Conservation (phyloP, 2,329 filamentous ascomycete genomes). For the Venturia pyrina region DNA sequence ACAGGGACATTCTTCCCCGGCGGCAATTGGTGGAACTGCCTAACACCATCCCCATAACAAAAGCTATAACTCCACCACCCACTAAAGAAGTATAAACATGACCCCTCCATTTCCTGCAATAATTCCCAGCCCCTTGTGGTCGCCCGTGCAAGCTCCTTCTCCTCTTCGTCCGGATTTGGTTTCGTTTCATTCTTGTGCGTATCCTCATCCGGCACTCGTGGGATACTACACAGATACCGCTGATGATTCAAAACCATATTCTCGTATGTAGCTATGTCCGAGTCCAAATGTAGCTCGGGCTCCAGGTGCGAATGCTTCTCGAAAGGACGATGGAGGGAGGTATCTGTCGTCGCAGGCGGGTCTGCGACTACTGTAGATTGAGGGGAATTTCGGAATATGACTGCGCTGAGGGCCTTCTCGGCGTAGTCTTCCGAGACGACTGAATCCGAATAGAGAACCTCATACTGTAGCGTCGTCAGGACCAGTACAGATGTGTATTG, state of each 20-base stretch:
- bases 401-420: constrained; percentile 42
- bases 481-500: not conserved
- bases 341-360: constrained; percentile 17
- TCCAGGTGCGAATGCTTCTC: constrained; percentile 7
- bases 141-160: constrained; percentile 68
- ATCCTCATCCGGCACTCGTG: constrained; percentile 27
- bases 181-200: constrained; percentile 43
- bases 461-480: constrained; percentile 49
- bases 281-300: constrained; percentile 14
- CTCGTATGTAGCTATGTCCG: constrained; percentile 47
- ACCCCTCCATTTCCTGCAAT: constrained; percentile 63
- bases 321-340: constrained; percentile 10
- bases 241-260: constrained; percentile 60
- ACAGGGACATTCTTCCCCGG: constrained; percentile 55
- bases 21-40: constrained; percentile 80
- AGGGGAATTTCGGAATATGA: not conserved
- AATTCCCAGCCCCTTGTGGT: constrained; percentile 72
- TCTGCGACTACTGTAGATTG: constrained; percentile 20
- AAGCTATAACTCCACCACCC: constrained; percentile 98
- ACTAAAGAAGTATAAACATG: constrained; percentile 72
- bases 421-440: constrained; percentile 65
- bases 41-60: constrained; percentile 78
- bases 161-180: constrained; percentile 52
- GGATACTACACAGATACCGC: constrained; percentile 77
- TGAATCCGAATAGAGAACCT: constrained; percentile 64